A percentile compares a stretch with the other conserved stretches of the same genome.
Conservation (phyloP, 1,139 yeast species). For the Pichia sp. region DNA sequence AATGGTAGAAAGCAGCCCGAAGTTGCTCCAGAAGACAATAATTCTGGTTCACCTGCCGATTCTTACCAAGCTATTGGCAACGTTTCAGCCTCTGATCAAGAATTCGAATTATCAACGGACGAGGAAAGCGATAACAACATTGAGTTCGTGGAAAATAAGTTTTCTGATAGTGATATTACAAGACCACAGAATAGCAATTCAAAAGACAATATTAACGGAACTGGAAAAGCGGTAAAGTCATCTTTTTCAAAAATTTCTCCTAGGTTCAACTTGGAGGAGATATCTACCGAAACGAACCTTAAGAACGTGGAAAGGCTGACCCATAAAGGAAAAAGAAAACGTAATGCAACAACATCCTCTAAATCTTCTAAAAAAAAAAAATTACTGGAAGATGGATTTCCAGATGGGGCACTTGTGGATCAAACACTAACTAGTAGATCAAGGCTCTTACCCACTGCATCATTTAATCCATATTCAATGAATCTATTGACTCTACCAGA, state of each 20-base stretch:
- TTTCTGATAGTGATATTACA: not conserved
- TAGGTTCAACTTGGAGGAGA: not conserved
- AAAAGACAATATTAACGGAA: too few relatives aligned
- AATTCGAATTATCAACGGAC: slow-evolving; percentile 11
- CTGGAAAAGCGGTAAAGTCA: too few relatives aligned
- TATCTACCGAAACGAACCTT: not conserved
- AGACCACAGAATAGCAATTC: not conserved
- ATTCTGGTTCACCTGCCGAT: not conserved
- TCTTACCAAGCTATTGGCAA: not conserved
- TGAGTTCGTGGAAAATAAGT: not conserved
- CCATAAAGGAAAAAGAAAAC: slow-evolving; percentile 2
- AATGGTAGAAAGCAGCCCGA: slow-evolving; percentile 18
- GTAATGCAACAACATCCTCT: not conserved
- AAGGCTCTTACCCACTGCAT: slow-evolving; percentile 1
- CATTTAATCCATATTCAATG: slow-evolving; percentile 12
- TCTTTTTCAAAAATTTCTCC: too few relatives aligned
- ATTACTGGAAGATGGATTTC: not conserved
- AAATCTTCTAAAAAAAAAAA: not conserved
- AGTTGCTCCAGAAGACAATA: not conserved
- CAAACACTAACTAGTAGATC: too few relatives aligned
- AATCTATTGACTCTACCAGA: slow-evolving; percentile 14
- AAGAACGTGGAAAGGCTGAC: not conserved
- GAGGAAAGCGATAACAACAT: slow-evolving; percentile 5
- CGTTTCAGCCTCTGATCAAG: slow-evolving; percentile 8
- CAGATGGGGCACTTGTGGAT: too few relatives aligned